Percentiles rank a stretch among this genome's conserved stretches.
phyloP scores from a whole-genome alignment of 2,329 filamentous ascomycete species.

The Stromatinia cepivora region DNA sequence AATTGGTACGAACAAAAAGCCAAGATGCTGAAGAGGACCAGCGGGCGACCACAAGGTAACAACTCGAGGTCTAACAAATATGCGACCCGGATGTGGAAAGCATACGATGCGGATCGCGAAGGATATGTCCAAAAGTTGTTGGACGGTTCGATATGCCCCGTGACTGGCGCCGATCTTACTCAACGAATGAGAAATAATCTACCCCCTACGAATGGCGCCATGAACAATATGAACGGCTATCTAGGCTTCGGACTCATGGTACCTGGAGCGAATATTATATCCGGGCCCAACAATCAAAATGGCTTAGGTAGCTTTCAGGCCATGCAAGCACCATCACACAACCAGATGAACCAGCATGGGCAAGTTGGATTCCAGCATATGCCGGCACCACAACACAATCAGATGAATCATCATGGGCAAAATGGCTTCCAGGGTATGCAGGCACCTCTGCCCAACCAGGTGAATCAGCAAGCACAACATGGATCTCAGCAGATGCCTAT shows the following conservation, averaged over 20 bases:
- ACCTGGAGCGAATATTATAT: neutral
- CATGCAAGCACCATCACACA: neutral
- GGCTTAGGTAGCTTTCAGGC: neutral
- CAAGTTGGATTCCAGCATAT: fast-evolving
- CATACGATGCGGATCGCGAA: neutral
- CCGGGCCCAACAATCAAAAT: neutral
- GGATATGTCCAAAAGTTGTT: slow-evolving; percentile 1
- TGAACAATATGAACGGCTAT: neutral
- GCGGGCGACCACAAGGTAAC: no score
- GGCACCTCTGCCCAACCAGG: neutral
- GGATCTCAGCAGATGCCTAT: neutral
- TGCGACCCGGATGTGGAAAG: slow-evolving; percentile 1
- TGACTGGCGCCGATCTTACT: neutral
- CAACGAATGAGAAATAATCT: neutral
- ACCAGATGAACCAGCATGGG: neutral
- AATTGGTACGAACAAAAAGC: slow-evolving; percentile 16
- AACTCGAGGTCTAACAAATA: neutral
- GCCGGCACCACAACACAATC: neutral
- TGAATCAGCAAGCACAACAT: neutral
- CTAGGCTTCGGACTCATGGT: neutral
- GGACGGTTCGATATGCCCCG: neutral
- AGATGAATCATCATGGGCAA: neutral
- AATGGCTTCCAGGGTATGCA: neutral
- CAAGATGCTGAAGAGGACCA: neutral
- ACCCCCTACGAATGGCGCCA: no score